phyloP scores from a whole-genome alignment of 208 protist species.

The Acanthamoeba quina region DNA sequence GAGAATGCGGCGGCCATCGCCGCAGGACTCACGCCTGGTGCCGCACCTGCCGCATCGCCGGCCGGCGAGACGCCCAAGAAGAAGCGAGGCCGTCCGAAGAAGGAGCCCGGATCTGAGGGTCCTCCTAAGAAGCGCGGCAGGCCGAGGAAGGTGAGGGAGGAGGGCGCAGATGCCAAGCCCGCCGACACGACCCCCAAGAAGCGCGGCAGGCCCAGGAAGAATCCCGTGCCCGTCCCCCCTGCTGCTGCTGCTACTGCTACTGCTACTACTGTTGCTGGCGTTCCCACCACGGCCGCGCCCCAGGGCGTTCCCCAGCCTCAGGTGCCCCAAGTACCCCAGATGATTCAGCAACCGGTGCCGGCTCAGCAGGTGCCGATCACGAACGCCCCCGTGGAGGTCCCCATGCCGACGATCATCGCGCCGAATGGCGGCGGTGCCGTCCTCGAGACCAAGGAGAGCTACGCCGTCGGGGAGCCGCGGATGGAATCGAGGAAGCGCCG shows the following conservation, averaged over 20 bases:
- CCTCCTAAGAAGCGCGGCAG: conserved; percentile 57
- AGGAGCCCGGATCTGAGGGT: conserved; percentile 36
- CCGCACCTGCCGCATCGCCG: neutral
- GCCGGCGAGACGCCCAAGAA: conserved; percentile 49
- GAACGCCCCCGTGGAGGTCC: neutral
- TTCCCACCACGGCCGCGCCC: too few relatives aligned
- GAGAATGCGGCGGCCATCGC: neutral
- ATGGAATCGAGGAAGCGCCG: conserved; percentile 44
- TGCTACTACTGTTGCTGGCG: neutral
- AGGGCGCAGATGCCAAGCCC: conserved; percentile 32
- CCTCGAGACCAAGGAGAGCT: conserved; percentile 43
- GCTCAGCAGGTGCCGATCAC: neutral
- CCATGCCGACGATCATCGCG: neutral
- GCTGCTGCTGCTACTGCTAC: neutral
- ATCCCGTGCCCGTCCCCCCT: neutral
- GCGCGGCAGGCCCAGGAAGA: conserved; percentile 59
- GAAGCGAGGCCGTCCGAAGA: conserved; percentile 34
- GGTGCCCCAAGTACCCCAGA: too few relatives aligned
- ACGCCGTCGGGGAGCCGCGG: neutral
- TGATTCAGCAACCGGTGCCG: too few relatives aligned
- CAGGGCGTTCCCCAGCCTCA: too few relatives aligned
- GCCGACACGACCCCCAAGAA: conserved; percentile 51
- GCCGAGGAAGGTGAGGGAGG: conserved; percentile 48
- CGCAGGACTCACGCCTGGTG: neutral
- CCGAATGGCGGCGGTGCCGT: neutral